Base-by-base conservation (phyloP, 192 early-diverging fungal genomes). In the Backusella morwellensis region DNA sequence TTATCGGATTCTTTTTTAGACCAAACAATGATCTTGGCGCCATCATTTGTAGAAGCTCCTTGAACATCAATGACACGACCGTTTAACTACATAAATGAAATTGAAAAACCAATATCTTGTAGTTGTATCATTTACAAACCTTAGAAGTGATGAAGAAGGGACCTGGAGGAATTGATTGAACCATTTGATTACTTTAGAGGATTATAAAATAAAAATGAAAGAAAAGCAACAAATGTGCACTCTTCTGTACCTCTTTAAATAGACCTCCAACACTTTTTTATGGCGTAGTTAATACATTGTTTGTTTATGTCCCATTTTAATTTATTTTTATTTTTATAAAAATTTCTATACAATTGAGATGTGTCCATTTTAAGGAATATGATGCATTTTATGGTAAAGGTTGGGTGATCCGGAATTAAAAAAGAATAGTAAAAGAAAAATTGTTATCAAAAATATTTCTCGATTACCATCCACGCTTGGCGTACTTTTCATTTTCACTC, bases 401-500 rank as follows among this genome's bases (percentile, higher is more conserved):
- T 23, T 23, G 54, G 23, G 23, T 59, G 54, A 26, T 50, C 47
- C 47, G 47, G 47, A 11, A 26, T 23, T 26, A 59, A 59, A 26
- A 59, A 17, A 12, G 0, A n/a, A 23, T 59, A 59, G 26, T 21
- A 59, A 26, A 23, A 59, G 9, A 9, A 59, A 59, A 12, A 23
- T 59, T 9, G n/a, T 6, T 59, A 11, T 59, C n/a, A 50, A 50
- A 44, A 50, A 50, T 50, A 26, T 52, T n/a, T 54, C 21, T n/a
- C 21, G 19, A 74, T 78, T 78, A 75, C 77, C 76, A 78, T 70
- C 77, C 76, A 68, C 68, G 72, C 56, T 75, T 59, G 66, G 79
- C 75, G 9, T 36, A 75, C 34, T 75, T 77, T 47, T 71, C 68
- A 35, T 73, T 73, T 66, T 77, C 80, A 14, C 88, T 81, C 29